Evolutionary conservation across 345 rosid species (phyloP).

Genomic region (Xanthoceras sorbifolium): DNA sequence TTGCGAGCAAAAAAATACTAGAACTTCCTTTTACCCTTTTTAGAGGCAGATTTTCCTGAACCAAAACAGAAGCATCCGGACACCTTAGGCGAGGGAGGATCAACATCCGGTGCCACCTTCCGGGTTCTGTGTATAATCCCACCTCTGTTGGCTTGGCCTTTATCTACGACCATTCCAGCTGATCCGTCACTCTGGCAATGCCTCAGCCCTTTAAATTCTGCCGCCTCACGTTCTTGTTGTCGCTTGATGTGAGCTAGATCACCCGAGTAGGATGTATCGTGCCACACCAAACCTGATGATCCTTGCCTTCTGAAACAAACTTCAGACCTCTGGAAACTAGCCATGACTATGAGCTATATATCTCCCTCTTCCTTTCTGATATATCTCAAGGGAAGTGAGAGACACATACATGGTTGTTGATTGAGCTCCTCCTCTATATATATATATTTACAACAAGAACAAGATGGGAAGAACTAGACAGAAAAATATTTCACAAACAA

Average conservation of each 20-base stretch:
- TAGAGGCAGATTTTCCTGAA: background rate
- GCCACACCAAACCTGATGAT: conserved; percentile 21
- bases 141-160: background rate
- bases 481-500: background rate
- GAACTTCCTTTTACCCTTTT: background rate
- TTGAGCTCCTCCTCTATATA: background rate
- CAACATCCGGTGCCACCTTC: conserved; percentile 4
- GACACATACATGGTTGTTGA: background rate
- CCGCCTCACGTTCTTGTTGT: background rate
- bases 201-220: conserved; percentile 3
- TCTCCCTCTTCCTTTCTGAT: background rate
- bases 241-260: conserved; percentile 15
- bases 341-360: background rate
- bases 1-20: background rate
- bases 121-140: background rate
- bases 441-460: background rate
- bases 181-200: conserved; percentile 9
- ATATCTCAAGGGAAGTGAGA: too few species aligned
- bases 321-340: conserved; percentile 18
- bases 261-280: conserved; percentile 4
- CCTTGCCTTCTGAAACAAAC: conserved; percentile 20
- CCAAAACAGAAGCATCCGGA: conserved; percentile 12
- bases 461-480: background rate
- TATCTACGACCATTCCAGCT: background rate
- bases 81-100: conserved; percentile 16